A percentile compares a stretch with the other conserved stretches of the same genome.
phyloP scores from a whole-genome alignment of 2,329 filamentous ascomycete genomes.

The Colletotrichum magnum region DNA sequence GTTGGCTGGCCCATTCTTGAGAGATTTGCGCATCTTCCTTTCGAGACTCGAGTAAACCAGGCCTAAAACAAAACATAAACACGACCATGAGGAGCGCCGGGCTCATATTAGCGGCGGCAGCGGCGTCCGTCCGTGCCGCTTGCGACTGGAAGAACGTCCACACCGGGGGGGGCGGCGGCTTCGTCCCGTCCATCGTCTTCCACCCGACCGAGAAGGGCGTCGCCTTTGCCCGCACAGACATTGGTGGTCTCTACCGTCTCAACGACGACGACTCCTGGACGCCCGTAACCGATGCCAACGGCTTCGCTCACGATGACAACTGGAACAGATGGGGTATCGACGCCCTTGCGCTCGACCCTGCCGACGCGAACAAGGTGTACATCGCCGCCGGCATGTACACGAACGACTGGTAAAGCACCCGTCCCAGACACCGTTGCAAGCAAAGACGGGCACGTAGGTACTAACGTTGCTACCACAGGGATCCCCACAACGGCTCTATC shows the following conservation, averaged over 20 bases:
- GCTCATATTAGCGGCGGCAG: conserved; percentile 41
- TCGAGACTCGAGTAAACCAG: conserved; percentile 14
- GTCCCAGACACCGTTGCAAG: fast-evolving
- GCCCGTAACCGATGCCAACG: conserved; percentile 61
- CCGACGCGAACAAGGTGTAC: conserved; percentile 66
- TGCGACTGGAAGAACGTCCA: conserved; percentile 64
- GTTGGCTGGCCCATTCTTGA: conserved; percentile 17
- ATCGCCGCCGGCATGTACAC: conserved; percentile 71
- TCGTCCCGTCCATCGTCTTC: conserved; percentile 70
- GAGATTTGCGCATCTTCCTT: conserved; percentile 15
- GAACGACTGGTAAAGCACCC: conserved; percentile 61
- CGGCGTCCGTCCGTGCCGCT: conserved; percentile 48
- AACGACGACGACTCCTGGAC: conserved; percentile 71
- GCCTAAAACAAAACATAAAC: background rate
- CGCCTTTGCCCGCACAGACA: conserved; percentile 70
- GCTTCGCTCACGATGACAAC: conserved; percentile 55
- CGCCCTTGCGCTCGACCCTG: conserved; percentile 68
- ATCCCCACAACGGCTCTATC: conserved; percentile 69
- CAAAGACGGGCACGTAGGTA: background rate
- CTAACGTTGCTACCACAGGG: conserved; percentile 49
- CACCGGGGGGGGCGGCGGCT: conserved; percentile 71
- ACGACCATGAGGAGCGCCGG: conserved; percentile 31
- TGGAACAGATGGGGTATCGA: conserved; percentile 72
- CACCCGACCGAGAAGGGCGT: conserved; percentile 65
- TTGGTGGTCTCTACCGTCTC: conserved; percentile 69